Evolutionary conservation across 2,329 filamentous ascomycete genomes (phyloP).

Genomic region (Aureobasidium sp.): DNA sequence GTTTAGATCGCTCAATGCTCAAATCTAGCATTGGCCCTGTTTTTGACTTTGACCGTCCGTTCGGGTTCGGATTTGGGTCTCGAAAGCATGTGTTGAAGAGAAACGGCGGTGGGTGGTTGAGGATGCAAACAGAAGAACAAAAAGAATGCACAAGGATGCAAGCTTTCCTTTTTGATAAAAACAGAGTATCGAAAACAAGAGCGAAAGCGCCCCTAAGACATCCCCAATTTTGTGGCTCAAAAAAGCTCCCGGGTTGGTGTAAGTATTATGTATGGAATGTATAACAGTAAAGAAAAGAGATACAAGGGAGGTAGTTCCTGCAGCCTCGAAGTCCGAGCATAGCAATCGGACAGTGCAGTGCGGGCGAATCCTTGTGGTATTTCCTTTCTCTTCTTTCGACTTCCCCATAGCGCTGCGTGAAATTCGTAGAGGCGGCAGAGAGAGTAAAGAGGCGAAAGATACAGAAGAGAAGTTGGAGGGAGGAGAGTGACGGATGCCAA

Average conservation of each 20-base stretch:
- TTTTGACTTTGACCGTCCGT: too few species aligned
- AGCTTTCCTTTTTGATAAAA: neutral
- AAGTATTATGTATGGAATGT: conserved; percentile 13
- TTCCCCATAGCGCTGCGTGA: neutral
- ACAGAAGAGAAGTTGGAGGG: conserved; percentile 2
- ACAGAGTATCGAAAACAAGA: conserved; percentile 1
- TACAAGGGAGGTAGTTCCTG: neutral
- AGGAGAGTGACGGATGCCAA: neutral
- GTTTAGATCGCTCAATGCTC: neutral
- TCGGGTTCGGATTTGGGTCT: neutral
- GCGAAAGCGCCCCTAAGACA: neutral
- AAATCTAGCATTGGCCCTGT: neutral
- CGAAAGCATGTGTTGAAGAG: neutral
- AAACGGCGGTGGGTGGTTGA: neutral
- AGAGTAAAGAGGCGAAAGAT: neutral
- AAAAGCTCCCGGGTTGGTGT: neutral
- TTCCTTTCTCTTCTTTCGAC: conserved; percentile 1
- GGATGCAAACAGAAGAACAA: neutral
- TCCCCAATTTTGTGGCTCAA: conserved; percentile 6
- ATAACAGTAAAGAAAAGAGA: conserved; percentile 10
- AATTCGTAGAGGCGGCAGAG: conserved; percentile 2
- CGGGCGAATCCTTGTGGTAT: neutral
- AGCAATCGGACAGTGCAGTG: neutral
- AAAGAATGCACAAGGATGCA: neutral
- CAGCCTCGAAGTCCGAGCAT: neutral